A percentile compares a stretch with the other conserved stretches of the same genome.
Evolutionary conservation across 2,329 filamentous ascomycete genomes (phyloP).

Genomic region (Paecilomyces fulvus): DNA sequence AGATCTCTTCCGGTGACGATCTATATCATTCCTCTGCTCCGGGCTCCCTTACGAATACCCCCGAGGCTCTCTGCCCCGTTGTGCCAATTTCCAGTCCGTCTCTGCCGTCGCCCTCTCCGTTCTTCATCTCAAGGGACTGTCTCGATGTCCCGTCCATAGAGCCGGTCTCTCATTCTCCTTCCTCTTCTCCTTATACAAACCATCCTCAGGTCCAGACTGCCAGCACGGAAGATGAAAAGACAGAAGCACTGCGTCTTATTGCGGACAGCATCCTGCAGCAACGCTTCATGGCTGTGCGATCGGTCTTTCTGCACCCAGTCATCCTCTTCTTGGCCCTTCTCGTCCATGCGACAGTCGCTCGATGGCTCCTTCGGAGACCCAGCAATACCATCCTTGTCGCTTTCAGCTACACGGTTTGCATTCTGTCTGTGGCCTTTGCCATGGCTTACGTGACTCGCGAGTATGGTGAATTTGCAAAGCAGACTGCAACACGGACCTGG

Average conservation of each 20-base stretch:
- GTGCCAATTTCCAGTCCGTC: constrained; percentile 21
- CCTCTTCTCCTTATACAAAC: constrained; percentile 31
- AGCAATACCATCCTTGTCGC: constrained; percentile 48
- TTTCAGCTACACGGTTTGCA: constrained; percentile 51
- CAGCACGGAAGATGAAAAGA: constrained; percentile 49
- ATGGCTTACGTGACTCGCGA: constrained; percentile 54
- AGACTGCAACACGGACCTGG: constrained; percentile 51
- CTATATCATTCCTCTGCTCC: constrained; percentile 33
- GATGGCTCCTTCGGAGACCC: constrained; percentile 31
- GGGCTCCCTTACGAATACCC: constrained; percentile 19
- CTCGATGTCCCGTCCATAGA: constrained; percentile 41
- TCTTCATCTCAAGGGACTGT: constrained; percentile 13
- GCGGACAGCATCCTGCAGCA: constrained; percentile 76
- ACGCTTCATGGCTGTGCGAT: constrained; percentile 55
- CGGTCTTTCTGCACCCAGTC: constrained; percentile 54
- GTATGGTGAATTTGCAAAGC: constrained; percentile 57
- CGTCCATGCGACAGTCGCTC: constrained; percentile 32
- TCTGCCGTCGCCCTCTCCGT: constrained; percentile 18
- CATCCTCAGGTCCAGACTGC: constrained; percentile 16
- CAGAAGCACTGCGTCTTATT: constrained; percentile 63
- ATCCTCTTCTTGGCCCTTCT: constrained; percentile 34
- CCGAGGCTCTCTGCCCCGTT: constrained; percentile 9
- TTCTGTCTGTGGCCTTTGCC: constrained; percentile 55
- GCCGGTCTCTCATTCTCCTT: constrained; percentile 57
- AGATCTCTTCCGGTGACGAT: constrained; percentile 46